phyloP scores from a whole-genome alignment of 495 filamentous ascomycete species.

The Neurospora intermedia region DNA sequence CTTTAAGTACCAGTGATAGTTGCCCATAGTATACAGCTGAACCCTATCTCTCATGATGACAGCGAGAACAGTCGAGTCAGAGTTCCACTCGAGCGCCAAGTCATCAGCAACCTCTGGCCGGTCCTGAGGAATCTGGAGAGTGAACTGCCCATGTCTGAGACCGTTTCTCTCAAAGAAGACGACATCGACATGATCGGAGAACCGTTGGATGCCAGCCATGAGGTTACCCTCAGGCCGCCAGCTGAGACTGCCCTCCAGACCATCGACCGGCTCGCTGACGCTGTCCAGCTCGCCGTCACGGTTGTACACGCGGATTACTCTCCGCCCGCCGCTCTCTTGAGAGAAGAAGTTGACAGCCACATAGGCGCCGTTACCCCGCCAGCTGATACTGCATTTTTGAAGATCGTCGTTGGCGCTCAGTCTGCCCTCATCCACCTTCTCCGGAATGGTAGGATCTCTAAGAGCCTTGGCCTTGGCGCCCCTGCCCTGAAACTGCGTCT shows the following conservation, averaged over 20 bases:
- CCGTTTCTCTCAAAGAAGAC: constrained; percentile 97
- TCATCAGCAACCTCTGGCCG: constrained; percentile 41
- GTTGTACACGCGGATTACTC: constrained; percentile 79
- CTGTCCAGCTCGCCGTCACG: constrained; percentile 84
- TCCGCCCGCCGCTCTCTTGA: constrained; percentile 46
- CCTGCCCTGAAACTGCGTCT: constrained; percentile 95
- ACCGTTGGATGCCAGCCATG: constrained; percentile 70
- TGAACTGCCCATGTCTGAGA: constrained; percentile 84
- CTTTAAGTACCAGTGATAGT: constrained; percentile 98
- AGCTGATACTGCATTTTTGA: constrained; percentile 57
- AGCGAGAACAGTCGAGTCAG: constrained; percentile 83
- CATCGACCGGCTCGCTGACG: constrained; percentile 87
- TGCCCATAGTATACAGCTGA: constrained; percentile 94
- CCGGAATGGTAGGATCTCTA: constrained; percentile 86
- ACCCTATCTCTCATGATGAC: constrained; percentile 62
- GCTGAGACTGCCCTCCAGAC: constrained; percentile 72
- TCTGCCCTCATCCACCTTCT: constrained; percentile 77
- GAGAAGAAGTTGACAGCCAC: constrained; percentile 68
- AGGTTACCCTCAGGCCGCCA: constrained; percentile 89
- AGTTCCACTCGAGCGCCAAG: constrained; percentile 72
- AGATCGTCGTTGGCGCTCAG: constrained; percentile 62
- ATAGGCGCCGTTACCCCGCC: constrained; percentile 90
- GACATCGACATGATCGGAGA: constrained; percentile 57
- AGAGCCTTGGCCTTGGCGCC: constrained; percentile 84
- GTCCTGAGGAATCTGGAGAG: constrained; percentile 52